Evolutionary conservation across 2,329 filamentous ascomycete genomes (phyloP).

Genomic region (Neospermospora avenae): DNA sequence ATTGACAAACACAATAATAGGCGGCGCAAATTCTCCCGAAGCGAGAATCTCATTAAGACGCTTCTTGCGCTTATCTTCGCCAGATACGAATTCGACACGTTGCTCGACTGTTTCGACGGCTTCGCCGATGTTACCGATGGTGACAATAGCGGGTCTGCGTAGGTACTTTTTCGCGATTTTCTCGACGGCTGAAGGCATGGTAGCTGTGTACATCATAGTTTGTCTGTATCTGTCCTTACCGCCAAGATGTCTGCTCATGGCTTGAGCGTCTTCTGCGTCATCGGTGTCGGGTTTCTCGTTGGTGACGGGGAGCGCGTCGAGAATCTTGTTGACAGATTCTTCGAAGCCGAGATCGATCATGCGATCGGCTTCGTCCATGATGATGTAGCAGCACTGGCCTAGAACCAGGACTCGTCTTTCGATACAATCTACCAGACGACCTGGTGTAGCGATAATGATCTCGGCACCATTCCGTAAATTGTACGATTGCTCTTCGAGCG

Average conservation of each 20-base stretch:
- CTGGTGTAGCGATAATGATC: constrained; percentile 97
- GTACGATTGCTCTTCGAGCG: constrained; percentile 88
- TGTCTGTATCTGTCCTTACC: constrained; percentile 82
- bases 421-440: constrained; percentile 94
- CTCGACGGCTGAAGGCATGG: constrained; percentile 90
- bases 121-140: constrained; percentile 90
- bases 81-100: constrained; percentile 83
- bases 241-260: constrained; percentile 79
- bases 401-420: constrained; percentile 88
- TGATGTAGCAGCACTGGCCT: constrained; percentile 95
- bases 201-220: constrained; percentile 99
- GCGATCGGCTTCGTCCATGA: constrained; percentile 98
- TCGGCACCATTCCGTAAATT: constrained; percentile 89
- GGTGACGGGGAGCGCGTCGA: constrained; percentile 84
- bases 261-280: constrained; percentile 77
- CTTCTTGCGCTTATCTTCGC: constrained; percentile 96
- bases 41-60: constrained; percentile 86
- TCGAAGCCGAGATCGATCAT: constrained; percentile 99
- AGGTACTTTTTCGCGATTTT: constrained; percentile 97
- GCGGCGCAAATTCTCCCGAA: constrained; percentile 75
- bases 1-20: constrained; percentile 99
- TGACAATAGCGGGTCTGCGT: constrained; percentile 86
- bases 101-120: constrained; percentile 98
- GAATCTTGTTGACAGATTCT: constrained; percentile 94
- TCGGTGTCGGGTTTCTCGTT: constrained; percentile 97